Percentiles rank a stretch among this genome's conserved stretches.
Conservation (phyloP, 805 yeast genomes). For the Suhomyces emberorum region DNA sequence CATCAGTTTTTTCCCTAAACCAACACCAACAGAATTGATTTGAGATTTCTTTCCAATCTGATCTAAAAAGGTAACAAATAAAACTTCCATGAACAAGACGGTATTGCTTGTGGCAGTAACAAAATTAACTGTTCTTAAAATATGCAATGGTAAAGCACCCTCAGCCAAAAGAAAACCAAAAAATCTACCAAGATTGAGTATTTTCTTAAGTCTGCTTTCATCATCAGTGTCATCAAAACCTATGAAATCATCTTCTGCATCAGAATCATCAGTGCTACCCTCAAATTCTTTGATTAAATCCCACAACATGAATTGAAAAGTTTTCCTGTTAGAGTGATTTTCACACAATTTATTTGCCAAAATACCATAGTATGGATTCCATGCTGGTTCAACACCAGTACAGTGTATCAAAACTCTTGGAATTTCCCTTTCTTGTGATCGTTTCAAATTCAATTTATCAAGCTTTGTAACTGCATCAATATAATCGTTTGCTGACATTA, state of each 20-base stretch:
- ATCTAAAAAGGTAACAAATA: slow-evolving; percentile 66
- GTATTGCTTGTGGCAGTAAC: slow-evolving; percentile 64
- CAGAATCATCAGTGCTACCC: slow-evolving; percentile 36
- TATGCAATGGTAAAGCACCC: slow-evolving; percentile 68
- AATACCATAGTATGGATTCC: slow-evolving; percentile 86
- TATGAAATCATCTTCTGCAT: slow-evolving; percentile 40
- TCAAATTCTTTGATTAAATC: slow-evolving; percentile 75
- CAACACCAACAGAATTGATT: slow-evolving; percentile 42
- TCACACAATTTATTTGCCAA: slow-evolving; percentile 76
- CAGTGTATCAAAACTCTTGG: slow-evolving; percentile 86
- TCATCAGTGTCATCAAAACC: slow-evolving; percentile 46
- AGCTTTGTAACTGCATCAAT: slow-evolving; percentile 81
- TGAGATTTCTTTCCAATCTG: slow-evolving; percentile 63
- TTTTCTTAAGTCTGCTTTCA: slow-evolving; percentile 52
- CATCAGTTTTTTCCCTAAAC: slow-evolving; percentile 27
- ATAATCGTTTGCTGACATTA: slow-evolving; percentile 93
- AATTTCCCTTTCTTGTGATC: slow-evolving; percentile 79
- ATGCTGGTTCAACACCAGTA: slow-evolving; percentile 73
- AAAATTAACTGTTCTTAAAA: slow-evolving; percentile 71
- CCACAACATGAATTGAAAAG: slow-evolving; percentile 89
- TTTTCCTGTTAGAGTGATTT: slow-evolving; percentile 69
- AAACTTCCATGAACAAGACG: slow-evolving; percentile 66
- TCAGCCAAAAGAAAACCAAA: slow-evolving; percentile 76
- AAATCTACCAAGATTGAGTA: slow-evolving; percentile 74
- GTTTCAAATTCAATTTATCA: slow-evolving; percentile 75